These are phyloP conservation scores for Arachis monticola DNA, from an alignment of 331 rosid species.

Conservation along the genomic window DNA sequence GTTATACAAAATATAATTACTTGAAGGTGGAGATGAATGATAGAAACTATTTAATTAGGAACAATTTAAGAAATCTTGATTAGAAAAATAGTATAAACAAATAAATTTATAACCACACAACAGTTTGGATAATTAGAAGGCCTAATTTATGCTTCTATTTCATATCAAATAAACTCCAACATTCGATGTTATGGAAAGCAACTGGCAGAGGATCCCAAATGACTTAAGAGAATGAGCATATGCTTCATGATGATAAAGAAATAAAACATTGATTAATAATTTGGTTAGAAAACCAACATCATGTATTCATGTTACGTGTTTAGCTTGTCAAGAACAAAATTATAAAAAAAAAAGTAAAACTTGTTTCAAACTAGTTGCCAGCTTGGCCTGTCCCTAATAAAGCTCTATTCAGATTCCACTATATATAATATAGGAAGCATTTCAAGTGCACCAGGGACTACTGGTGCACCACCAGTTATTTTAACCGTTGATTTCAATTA, in stretches of 20 bases:
- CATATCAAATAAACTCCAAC: neutral
- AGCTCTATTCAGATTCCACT: slow-evolving; percentile 29
- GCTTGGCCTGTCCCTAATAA: slow-evolving; percentile 43
- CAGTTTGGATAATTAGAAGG: too few relatives aligned
- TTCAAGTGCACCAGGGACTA: too few relatives aligned
- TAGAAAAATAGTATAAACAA: neutral
- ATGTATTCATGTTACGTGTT: slow-evolving; percentile 40
- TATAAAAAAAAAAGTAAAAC: neutral
- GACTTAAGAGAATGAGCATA: slow-evolving; percentile 22
- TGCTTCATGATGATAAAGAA: slow-evolving; percentile 18
- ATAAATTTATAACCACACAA: neutral
- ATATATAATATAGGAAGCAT: too few relatives aligned
- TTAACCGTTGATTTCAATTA: too few relatives aligned
- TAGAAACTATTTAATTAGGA: neutral
- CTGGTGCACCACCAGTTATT: too few relatives aligned
- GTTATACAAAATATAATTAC: too few relatives aligned
- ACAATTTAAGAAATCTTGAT: too few relatives aligned
- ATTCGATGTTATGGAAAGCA: slow-evolving; percentile 1
- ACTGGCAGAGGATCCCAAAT: slow-evolving; percentile 32
- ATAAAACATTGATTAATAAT: slow-evolving; percentile 21
- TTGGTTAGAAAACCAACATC: slow-evolving; percentile 29
- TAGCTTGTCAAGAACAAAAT: slow-evolving; percentile 2
- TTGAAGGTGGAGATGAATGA: neutral
- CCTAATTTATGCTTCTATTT: neutral
- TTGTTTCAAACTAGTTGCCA: slow-evolving; percentile 35